Conservation (phyloP, 805 yeast genomes). For the Monosporozyma yasuniensis region DNA sequence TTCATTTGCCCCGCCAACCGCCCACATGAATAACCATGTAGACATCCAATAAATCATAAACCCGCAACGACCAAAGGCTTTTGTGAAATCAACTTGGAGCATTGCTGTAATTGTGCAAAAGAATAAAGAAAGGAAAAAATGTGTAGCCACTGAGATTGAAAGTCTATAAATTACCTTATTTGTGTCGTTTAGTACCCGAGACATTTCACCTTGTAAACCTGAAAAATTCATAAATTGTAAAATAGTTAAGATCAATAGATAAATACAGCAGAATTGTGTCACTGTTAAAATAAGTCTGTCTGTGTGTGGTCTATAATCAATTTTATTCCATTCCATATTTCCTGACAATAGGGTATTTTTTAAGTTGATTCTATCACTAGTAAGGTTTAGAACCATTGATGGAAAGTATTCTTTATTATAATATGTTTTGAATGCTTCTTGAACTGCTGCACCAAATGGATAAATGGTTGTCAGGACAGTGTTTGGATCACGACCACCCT, state of each 20-base stretch:
- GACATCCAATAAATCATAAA: conserved; percentile 70
- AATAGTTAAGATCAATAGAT: conserved; percentile 58
- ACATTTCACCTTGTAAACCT: conserved; percentile 44
- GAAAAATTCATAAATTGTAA: conserved; percentile 57
- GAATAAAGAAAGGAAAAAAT: conserved; percentile 48
- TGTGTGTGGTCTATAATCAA: conserved; percentile 42
- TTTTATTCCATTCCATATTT: conserved; percentile 28
- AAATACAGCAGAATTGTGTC: conserved; percentile 67
- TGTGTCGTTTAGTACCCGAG: conserved; percentile 38
- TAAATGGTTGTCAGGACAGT: conserved; percentile 38
- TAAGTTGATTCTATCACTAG: conserved; percentile 4
- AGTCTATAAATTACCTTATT: conserved; percentile 48
- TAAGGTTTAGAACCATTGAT: conserved; percentile 13
- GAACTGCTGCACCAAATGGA: conserved; percentile 37
- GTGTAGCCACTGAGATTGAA: conserved; percentile 39
- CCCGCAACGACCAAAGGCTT: conserved; percentile 66
- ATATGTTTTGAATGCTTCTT: conserved; percentile 7
- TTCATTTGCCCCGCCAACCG: conserved; percentile 71
- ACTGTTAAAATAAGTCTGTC: conserved; percentile 55
- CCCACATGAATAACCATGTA: conserved; percentile 57
- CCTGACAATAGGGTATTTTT: conserved; percentile 13
- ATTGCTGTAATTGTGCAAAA: conserved; percentile 56
- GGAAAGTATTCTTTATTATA: conserved; percentile 8
- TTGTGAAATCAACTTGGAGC: conserved; percentile 52
- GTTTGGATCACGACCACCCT: conserved; percentile 55